Evolutionary conservation across 2,329 filamentous ascomycete species (phyloP).

Genomic region (Monascus ruber): DNA sequence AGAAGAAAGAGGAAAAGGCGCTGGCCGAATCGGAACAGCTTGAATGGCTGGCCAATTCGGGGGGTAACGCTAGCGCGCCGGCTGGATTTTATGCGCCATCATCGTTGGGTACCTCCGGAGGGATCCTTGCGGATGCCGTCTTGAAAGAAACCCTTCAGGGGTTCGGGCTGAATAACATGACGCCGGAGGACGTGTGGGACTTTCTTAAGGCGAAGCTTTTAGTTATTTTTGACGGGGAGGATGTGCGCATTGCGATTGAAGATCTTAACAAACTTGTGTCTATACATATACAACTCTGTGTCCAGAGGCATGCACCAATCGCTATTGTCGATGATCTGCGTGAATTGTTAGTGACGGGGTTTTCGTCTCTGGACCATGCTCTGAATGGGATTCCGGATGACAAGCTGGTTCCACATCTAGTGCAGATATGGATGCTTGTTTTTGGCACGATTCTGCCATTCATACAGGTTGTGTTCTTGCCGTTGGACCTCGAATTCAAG

Average conservation of each 20-base stretch:
- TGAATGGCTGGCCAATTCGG: conserved; percentile 21
- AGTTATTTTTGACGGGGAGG: conserved; percentile 54
- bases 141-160: conserved; percentile 32
- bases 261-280: conserved; percentile 54
- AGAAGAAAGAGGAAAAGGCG: conserved; percentile 61
- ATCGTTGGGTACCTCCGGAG: conserved; percentile 22
- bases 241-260: conserved; percentile 52
- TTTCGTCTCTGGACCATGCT: conserved; percentile 73
- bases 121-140: conserved; percentile 23
- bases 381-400: conserved; percentile 71
- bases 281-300: conserved; percentile 51
- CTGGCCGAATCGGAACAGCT: conserved; percentile 25
- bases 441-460: conserved; percentile 87
- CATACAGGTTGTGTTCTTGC: conserved; percentile 88
- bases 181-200: conserved; percentile 55
- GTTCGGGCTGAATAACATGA: conserved; percentile 59
- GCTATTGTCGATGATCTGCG: conserved; percentile 52
- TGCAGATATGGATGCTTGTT: conserved; percentile 88
- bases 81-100: conserved; percentile 24
- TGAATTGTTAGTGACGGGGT: conserved; percentile 59
- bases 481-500: conserved; percentile 84
- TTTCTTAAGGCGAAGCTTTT: conserved; percentile 52
- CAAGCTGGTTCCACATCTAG: conserved; percentile 74
- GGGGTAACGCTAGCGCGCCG: conserved; percentile 13
- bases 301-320: conserved; percentile 48